Base-by-base conservation (phyloP, 192 early-diverging fungal genomes). In the Mortierella antarctica region DNA sequence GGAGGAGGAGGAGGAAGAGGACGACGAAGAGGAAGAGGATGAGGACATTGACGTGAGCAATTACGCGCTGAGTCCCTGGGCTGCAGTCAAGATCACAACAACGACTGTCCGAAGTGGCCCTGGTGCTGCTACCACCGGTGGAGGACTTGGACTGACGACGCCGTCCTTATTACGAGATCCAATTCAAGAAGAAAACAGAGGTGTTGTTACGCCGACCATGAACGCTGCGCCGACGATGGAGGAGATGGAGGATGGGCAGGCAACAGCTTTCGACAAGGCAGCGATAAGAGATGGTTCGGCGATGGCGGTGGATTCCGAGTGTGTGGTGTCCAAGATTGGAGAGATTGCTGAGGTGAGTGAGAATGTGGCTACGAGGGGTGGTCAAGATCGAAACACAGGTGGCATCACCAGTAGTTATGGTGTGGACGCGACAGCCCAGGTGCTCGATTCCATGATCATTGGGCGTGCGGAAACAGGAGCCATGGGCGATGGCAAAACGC, bases 61-160 rank as follows among this genome's bases (percentile, higher is more conserved):
- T 65, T 73, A 73, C 23, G 71, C 71, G 0, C 18, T 73, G 12
- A 73, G 71, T 8, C 71, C 71, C 0, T 73, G 71, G 71, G 71
- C 71, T 0, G 31, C 31, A 31, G 31, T 31, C 31, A 31, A 31
- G 0, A n/a, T 41, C 14, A 41, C 57, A 15, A 31, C 57, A 2
- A 41, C 57, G 5, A 42, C 40, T 42, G 40, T 59, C 14, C 39
- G 39, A 5, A 41, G 39, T 0, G 57, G 42, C 6, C 7, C 54
- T 56, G 20, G 7, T 56, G 6, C 54, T 56, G 5, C 5, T 56
- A 56, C 20, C 20, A 0, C 13, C 10, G 9, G 20, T 9, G 54
- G 17, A 15, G 31, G 54, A 56, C 18, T 31, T 5, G 20, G 17
- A 8, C 31, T 31, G 31, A 31, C 31, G 3, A 31, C 31, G 31